Evolutionary conservation across 768 basidiomycete species (phyloP).

Genomic region (Termitomyces heimii): DNA sequence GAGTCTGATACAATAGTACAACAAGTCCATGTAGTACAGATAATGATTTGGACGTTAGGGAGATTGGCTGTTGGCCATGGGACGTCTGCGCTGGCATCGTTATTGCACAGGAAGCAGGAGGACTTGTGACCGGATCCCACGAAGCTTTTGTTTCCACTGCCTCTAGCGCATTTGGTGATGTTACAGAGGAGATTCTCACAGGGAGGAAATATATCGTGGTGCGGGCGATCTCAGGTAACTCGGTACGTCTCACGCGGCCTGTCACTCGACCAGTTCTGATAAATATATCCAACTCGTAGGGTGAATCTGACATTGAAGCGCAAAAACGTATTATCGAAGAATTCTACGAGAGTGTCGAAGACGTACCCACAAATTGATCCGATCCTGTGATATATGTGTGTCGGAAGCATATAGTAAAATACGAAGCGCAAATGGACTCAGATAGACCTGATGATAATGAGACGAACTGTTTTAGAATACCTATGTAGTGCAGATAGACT

Average conservation of each 20-base stretch:
- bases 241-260: slow-evolving; percentile 26
- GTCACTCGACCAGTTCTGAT: background rate
- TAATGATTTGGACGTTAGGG: slow-evolving; percentile 38
- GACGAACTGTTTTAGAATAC: too few relatives aligned
- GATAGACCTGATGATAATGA: too few relatives aligned
- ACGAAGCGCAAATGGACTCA: too few relatives aligned
- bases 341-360: slow-evolving; percentile 79
- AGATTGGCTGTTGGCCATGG: slow-evolving; percentile 82
- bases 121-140: slow-evolving; percentile 69
- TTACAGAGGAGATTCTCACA: slow-evolving; percentile 63
- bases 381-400: background rate
- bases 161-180: slow-evolving; percentile 44
- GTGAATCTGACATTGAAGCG: slow-evolving; percentile 60
- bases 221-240: slow-evolving; percentile 57
- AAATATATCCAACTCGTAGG: slow-evolving; percentile 20
- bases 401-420: too few relatives aligned
- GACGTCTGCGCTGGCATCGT: slow-evolving; percentile 90
- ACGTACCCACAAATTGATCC: slow-evolving; percentile 50
- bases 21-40: background rate
- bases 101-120: slow-evolving; percentile 88
- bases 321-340: slow-evolving; percentile 80
- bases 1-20: slow-evolving; percentile 13
- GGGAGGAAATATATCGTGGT: slow-evolving; percentile 82
- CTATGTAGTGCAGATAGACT: too few relatives aligned
- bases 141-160: slow-evolving; percentile 33